phyloP scores from a whole-genome alignment of 768 basidiomycete genomes.

The Imleria badia region DNA sequence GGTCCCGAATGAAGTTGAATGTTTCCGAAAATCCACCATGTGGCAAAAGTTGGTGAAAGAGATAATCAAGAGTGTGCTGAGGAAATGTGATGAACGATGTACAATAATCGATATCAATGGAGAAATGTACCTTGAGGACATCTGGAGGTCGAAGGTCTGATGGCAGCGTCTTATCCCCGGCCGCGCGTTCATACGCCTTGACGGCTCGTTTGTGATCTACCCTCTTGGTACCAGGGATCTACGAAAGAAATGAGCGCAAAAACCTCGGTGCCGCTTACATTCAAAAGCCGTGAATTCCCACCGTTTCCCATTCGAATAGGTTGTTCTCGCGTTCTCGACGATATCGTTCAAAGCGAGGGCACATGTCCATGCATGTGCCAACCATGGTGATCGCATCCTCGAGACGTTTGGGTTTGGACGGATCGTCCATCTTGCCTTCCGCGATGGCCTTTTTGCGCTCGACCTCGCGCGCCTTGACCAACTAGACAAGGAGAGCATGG shows the following conservation, averaged over 20 bases:
- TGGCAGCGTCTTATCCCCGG: conserved; percentile 88
- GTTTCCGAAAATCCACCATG: conserved; percentile 67
- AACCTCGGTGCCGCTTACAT: conserved; percentile 5
- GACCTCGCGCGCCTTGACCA: conserved; percentile 70
- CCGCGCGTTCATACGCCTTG: conserved; percentile 92
- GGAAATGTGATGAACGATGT: not conserved
- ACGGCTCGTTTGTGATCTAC: conserved; percentile 88
- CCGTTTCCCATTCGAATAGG: conserved; percentile 82
- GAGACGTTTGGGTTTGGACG: conserved; percentile 70
- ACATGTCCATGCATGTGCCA: conserved; percentile 93
- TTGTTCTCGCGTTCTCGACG: conserved; percentile 88
- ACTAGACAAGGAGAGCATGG: conserved; percentile 38
- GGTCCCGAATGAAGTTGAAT: conserved; percentile 87
- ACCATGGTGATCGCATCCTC: conserved; percentile 92
- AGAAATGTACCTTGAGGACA: conserved; percentile 64
- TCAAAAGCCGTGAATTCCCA: conserved; percentile 37
- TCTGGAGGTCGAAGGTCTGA: conserved; percentile 88
- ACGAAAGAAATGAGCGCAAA: conserved; percentile 36
- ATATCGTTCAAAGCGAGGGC: conserved; percentile 91
- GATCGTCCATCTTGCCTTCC: conserved; percentile 87
- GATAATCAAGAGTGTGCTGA: conserved; percentile 87
- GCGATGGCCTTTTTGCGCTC: conserved; percentile 75
- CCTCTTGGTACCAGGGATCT: conserved; percentile 81
- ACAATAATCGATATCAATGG: not conserved
- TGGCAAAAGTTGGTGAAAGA: conserved; percentile 80